Percentiles rank a stretch among this genome's conserved stretches.
Evolutionary conservation across 2,329 filamentous ascomycete genomes (phyloP).

Genomic region (Teratosphaeria zuluensis): DNA sequence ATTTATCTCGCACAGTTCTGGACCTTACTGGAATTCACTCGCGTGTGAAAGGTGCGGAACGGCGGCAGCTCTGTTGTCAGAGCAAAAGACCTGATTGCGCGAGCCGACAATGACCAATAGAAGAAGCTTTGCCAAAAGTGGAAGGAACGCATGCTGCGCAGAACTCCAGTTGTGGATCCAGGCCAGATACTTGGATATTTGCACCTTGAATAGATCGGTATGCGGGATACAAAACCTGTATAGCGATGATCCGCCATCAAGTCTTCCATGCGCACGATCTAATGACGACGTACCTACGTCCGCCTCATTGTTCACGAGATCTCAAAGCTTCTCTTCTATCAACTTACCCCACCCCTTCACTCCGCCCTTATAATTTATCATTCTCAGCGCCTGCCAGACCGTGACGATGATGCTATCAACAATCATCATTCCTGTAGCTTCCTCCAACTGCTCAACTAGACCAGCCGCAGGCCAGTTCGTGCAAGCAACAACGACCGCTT

Average conservation of each 20-base stretch:
- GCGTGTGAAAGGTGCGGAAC: not conserved
- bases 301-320: not conserved
- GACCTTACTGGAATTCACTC: not conserved
- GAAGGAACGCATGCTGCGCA: not conserved
- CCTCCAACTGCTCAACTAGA: conserved; percentile 22
- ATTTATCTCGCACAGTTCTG: not conserved
- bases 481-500: conserved; percentile 25
- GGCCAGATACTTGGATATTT: not conserved
- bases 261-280: too few species aligned
- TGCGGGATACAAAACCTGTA: too few species aligned
- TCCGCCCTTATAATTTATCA: conserved; percentile 3
- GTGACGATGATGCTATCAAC: conserved; percentile 27
- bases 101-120: not conserved
- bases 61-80: not conserved
- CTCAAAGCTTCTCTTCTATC: not conserved
- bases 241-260: too few species aligned
- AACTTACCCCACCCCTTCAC: conserved; percentile 12
- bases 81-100: not conserved
- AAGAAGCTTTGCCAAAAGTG: not conserved
- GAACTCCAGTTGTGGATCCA: not conserved
- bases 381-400: conserved; percentile 22
- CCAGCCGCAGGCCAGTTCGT: conserved; percentile 25
- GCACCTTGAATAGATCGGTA: not conserved
- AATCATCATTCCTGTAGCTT: conserved; percentile 19
- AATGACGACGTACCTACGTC: not conserved